phyloP scores from a whole-genome alignment of 1,139 yeast species.

The Nakaseomyces sp. region DNA sequence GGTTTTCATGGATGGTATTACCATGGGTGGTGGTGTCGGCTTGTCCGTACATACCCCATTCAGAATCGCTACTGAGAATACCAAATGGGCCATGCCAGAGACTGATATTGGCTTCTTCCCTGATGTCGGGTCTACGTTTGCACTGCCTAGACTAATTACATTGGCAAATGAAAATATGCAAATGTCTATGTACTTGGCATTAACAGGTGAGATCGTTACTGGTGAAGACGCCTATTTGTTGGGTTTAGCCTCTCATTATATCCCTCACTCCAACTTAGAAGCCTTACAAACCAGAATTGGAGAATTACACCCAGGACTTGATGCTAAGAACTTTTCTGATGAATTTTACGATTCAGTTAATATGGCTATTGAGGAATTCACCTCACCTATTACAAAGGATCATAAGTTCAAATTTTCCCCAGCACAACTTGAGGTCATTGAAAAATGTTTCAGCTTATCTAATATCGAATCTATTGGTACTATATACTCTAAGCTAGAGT shows the following conservation, averaged over 20 bases:
- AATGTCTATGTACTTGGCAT: constrained; percentile 75
- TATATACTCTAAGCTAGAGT: constrained; percentile 48
- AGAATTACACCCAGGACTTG: constrained; percentile 31
- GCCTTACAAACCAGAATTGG: constrained; percentile 58
- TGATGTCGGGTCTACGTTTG: constrained; percentile 91
- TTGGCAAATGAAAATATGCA: constrained; percentile 49
- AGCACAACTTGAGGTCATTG: constrained; percentile 55
- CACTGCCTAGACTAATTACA: constrained; percentile 56
- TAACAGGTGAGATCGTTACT: constrained; percentile 70
- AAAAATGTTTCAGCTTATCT: constrained; percentile 47
- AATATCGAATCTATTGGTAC: constrained; percentile 49
- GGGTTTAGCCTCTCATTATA: constrained; percentile 88
- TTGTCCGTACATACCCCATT: constrained; percentile 88
- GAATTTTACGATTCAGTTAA: constrained; percentile 42
- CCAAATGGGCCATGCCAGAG: constrained; percentile 95
- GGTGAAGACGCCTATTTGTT: constrained; percentile 75
- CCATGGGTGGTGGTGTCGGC: constrained; percentile 99
- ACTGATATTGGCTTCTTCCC: constrained; percentile 95
- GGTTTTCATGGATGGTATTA: constrained; percentile 81
- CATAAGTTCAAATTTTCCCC: constrained; percentile 52
- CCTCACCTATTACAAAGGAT: constrained; percentile 56
- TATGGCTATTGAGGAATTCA: constrained; percentile 67
- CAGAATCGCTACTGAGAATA: constrained; percentile 82
- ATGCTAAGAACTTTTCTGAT: constrained; percentile 12
- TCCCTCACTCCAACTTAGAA: constrained; percentile 55